Evolutionary conservation across 1,284 basidiomycete species (phyloP).

Genomic region (Porphyrellus sp.): DNA sequence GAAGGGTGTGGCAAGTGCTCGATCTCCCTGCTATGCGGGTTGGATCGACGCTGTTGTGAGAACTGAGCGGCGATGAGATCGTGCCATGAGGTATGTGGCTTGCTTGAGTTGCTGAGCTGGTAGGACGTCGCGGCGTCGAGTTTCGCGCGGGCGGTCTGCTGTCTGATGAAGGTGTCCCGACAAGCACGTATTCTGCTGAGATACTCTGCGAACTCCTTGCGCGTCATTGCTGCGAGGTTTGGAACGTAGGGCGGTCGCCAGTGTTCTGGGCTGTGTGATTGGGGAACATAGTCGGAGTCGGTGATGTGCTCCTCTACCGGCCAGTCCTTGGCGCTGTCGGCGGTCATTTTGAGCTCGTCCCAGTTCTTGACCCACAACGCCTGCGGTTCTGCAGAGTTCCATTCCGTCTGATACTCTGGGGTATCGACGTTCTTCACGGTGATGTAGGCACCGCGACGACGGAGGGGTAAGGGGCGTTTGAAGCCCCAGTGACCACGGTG

Average conservation of each 20-base stretch:
- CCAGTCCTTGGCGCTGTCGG: constrained; percentile 24
- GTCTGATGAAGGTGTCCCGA: constrained; percentile 48
- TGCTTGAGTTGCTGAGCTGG: constrained; percentile 34
- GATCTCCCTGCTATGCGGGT: constrained; percentile 42
- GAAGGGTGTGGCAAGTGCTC: constrained; percentile 61
- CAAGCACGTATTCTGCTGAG: constrained; percentile 51
- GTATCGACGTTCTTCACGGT: constrained; percentile 62
- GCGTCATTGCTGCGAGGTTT: constrained; percentile 49
- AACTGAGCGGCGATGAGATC: constrained; percentile 39
- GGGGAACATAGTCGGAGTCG: constrained; percentile 30
- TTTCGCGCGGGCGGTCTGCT: constrained; percentile 33
- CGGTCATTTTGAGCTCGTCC: constrained; percentile 57
- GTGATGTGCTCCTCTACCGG: constrained; percentile 19
- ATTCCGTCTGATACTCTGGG: constrained; percentile 69
- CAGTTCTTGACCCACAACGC: constrained; percentile 61
- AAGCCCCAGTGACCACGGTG: constrained; percentile 76
- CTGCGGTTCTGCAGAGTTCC: constrained; percentile 62
- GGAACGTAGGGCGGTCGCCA: constrained; percentile 32
- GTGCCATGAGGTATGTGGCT: constrained; percentile 31
- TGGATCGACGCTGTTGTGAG: constrained; percentile 31
- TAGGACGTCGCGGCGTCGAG: constrained; percentile 20
- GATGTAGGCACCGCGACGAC: constrained; percentile 59
- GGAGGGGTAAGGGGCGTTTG: constrained; percentile 69
- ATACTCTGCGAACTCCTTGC: constrained; percentile 55
- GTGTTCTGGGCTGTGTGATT: constrained; percentile 9